A percentile compares a stretch with the other conserved stretches of the same genome.
Evolutionary conservation across 805 yeast genomes (phyloP).

Genomic region (Kodamaea hsintzibuensis): DNA sequence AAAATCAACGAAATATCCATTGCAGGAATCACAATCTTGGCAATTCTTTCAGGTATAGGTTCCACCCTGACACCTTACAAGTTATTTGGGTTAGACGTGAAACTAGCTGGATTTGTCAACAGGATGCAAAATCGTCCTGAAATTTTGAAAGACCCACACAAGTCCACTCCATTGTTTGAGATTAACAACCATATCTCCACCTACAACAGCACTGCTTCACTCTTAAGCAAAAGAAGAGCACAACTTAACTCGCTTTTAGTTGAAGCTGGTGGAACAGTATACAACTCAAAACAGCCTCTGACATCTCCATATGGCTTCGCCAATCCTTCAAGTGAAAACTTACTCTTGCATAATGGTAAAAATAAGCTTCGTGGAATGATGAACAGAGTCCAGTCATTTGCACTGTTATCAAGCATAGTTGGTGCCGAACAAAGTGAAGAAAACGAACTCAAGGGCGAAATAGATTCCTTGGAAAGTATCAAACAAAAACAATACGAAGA

Average conservation of each 20-base stretch:
- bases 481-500: constrained; percentile 32
- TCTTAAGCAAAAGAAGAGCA: constrained; percentile 32
- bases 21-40: constrained; percentile 52
- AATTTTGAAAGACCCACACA: neutral
- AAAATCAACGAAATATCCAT: constrained; percentile 48
- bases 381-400: constrained; percentile 43
- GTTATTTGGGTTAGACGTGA: constrained; percentile 15
- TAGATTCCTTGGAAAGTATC: constrained; percentile 36
- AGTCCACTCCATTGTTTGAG: constrained; percentile 1
- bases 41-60: constrained; percentile 53
- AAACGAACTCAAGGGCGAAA: constrained; percentile 39
- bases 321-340: constrained; percentile 8
- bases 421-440: constrained; percentile 24
- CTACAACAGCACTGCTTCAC: constrained; percentile 41
- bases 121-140: neutral
- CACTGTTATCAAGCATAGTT: constrained; percentile 25
- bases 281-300: constrained; percentile 14
- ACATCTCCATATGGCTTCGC: neutral
- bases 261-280: constrained; percentile 26
- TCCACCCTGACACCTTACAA: constrained; percentile 47
- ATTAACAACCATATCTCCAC: constrained; percentile 13
- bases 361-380: constrained; percentile 28
- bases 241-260: constrained; percentile 27
- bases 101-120: constrained; percentile 2
- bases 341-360: constrained; percentile 10